Conservation (phyloP, 352 stramenopile genomes). For the Globisporangium sylvaticum region DNA sequence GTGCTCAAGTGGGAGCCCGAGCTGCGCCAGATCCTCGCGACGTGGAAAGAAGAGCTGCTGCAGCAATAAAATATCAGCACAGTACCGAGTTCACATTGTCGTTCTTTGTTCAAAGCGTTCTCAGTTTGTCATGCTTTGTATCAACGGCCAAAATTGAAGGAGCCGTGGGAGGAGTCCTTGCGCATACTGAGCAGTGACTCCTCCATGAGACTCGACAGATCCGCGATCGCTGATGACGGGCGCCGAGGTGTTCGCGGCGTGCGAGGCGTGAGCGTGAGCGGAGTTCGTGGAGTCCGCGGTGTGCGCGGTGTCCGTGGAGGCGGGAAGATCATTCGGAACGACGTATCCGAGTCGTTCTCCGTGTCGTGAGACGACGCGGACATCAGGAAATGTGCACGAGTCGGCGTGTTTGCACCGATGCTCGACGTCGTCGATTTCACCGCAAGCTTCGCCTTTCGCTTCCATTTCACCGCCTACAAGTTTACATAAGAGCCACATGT, state of each 20-base stretch:
- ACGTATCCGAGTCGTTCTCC: constrained; percentile 56
- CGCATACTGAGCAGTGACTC: constrained; percentile 63
- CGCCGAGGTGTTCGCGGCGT: constrained; percentile 21
- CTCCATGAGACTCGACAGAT: constrained; percentile 78
- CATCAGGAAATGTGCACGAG: constrained; percentile 35
- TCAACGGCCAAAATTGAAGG: constrained; percentile 7
- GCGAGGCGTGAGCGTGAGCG: constrained; percentile 1
- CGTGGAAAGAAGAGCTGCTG: constrained; percentile 76
- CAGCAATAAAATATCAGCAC: constrained; percentile 48
- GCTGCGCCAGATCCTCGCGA: constrained; percentile 60
- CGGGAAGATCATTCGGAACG: constrained; percentile 44
- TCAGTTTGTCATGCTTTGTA: not conserved
- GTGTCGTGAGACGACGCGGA: constrained; percentile 57
- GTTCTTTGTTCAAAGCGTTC: not conserved
- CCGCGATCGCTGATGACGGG: constrained; percentile 64
- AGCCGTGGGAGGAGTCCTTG: constrained; percentile 27
- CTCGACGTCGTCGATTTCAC: constrained; percentile 29
- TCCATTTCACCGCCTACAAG: constrained; percentile 46
- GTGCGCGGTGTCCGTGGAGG: constrained; percentile 24
- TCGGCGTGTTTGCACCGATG: constrained; percentile 24
- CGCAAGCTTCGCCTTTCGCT: constrained; percentile 62
- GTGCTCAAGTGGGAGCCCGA: constrained; percentile 54
- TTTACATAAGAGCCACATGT: constrained; percentile 4
- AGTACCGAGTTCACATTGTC: not conserved
- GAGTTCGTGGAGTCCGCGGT: constrained; percentile 4